Conservation (phyloP, 1,284 basidiomycete genomes). For the Tilletia caries region DNA sequence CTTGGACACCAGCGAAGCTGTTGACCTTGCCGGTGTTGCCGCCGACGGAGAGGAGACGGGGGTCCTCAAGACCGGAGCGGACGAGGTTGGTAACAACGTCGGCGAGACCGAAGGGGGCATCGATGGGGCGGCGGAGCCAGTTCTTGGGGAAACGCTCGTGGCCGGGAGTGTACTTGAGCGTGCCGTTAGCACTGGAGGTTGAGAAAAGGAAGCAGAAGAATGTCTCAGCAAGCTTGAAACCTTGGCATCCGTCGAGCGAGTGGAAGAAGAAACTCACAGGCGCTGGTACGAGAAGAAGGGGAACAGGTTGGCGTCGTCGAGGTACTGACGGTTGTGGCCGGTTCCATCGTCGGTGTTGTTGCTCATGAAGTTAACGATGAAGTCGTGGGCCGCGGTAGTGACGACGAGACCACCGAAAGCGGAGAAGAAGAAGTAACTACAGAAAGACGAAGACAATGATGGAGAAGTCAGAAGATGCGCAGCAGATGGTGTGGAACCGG, state of each 20-base stretch:
- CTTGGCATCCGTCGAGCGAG: constrained; percentile 19
- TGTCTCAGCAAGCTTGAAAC: constrained; percentile 36
- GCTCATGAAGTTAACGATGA: constrained; percentile 37
- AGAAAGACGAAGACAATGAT: constrained; percentile 28
- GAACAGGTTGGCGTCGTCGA: no score
- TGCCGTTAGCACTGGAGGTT: no score
- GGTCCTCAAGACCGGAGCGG: constrained; percentile 29
- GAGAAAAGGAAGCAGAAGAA: constrained; percentile 31
- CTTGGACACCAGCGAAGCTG: constrained; percentile 34
- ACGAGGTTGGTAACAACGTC: no score
- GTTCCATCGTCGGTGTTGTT: constrained; percentile 36
- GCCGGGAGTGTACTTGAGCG: no score
- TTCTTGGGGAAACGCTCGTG: no score
- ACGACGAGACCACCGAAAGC: constrained; percentile 37
- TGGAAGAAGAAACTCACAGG: constrained; percentile 37
- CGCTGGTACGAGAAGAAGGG: no score
- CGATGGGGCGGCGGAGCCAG: no score
- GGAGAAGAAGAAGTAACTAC: constrained; percentile 31
- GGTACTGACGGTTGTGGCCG: constrained; percentile 38
- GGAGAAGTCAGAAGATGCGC: no score
- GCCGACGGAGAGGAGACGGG: constrained; percentile 30
- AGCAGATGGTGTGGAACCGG: no score
- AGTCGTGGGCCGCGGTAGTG: constrained; percentile 34
- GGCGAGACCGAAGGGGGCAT: no score
- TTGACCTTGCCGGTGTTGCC: constrained; percentile 40